Percentiles rank a stretch among this genome's conserved stretches.
Conservation (phyloP, 179 eudicot species). For the Beta corolliflora region DNA sequence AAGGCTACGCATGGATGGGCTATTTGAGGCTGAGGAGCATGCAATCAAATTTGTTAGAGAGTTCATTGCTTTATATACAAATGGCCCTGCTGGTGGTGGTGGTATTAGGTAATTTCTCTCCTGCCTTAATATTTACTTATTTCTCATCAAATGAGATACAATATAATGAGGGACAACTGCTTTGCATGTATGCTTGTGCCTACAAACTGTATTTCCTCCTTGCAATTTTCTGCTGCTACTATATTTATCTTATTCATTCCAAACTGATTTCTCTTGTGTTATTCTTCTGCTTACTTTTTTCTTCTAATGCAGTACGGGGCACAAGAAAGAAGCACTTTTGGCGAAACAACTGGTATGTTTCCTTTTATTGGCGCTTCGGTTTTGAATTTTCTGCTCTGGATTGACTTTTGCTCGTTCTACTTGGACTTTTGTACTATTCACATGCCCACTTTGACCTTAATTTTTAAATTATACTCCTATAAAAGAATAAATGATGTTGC, state of each 20-base stretch:
- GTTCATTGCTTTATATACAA: slow-evolving; percentile 88
- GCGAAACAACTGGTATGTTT: slow-evolving; percentile 67
- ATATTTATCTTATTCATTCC: neutral
- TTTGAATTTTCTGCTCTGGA: no score
- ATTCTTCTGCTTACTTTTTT: slow-evolving; percentile 10
- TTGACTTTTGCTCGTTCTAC: no score
- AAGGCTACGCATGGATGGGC: slow-evolving; percentile 91
- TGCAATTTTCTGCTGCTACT: neutral
- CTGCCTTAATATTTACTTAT: neutral
- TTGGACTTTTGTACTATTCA: no score
- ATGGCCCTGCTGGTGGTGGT: slow-evolving; percentile 98
- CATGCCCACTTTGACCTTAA: no score
- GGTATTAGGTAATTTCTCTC: slow-evolving; percentile 69
- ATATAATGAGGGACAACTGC: no score
- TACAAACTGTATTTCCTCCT: neutral
- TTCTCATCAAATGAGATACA: neutral
- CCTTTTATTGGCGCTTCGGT: neutral
- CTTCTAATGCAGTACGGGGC: slow-evolving; percentile 70
- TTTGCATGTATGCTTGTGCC: neutral
- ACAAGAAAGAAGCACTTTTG: slow-evolving; percentile 73
- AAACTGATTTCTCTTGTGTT: slow-evolving; percentile 1
- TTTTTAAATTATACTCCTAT: no score
- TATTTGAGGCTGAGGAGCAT: slow-evolving; percentile 69
- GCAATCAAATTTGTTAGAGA: slow-evolving; percentile 72
- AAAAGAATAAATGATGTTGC: no score